Conservation (phyloP, 2,329 filamentous ascomycete species). For the Knufia fluminis region DNA sequence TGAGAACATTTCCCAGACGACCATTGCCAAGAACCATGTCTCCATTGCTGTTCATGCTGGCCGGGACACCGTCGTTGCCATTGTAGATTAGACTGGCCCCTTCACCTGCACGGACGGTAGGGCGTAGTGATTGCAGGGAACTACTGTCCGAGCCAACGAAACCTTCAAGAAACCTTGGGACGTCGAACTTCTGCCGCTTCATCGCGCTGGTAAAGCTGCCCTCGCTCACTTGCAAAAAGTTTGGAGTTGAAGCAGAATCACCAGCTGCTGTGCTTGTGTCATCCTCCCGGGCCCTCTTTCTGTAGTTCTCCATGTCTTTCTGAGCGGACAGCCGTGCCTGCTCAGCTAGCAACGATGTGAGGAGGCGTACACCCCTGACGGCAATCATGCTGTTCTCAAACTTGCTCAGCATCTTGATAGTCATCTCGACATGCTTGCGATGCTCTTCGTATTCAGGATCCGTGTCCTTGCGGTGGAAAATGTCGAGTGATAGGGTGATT, state of each 20-base stretch:
- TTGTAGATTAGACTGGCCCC: background rate
- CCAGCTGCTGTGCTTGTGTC: slow-evolving; percentile 8
- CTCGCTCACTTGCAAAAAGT: background rate
- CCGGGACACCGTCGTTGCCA: background rate
- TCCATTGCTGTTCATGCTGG: background rate
- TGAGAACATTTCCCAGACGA: slow-evolving; percentile 1
- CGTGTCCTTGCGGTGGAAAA: slow-evolving; percentile 26
- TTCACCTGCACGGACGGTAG: background rate
- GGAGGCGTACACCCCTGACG: slow-evolving; percentile 18
- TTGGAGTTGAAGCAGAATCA: background rate
- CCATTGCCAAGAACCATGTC: slow-evolving; percentile 3
- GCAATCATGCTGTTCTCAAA: slow-evolving; percentile 23
- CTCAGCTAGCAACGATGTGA: slow-evolving; percentile 21
- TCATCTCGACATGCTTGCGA: slow-evolving; percentile 19
- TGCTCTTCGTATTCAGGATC: slow-evolving; percentile 20
- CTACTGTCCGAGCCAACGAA: slow-evolving; percentile 19
- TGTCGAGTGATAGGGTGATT: slow-evolving; percentile 33
- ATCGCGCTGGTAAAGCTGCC: slow-evolving; percentile 5
- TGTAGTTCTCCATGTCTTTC: slow-evolving; percentile 19
- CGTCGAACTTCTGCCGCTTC: slow-evolving; percentile 22
- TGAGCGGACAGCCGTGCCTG: slow-evolving; percentile 20
- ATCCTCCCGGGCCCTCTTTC: slow-evolving; percentile 17
- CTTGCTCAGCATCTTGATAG: slow-evolving; percentile 19
- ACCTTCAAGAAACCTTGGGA: slow-evolving; percentile 20
- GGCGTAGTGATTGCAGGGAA: slow-evolving; percentile 16